Percentiles rank a stretch among this genome's conserved stretches.
Evolutionary conservation across 176 grass and related monocot genomes (phyloP).

Genomic region (Miscanthus lutarioriparius): DNA sequence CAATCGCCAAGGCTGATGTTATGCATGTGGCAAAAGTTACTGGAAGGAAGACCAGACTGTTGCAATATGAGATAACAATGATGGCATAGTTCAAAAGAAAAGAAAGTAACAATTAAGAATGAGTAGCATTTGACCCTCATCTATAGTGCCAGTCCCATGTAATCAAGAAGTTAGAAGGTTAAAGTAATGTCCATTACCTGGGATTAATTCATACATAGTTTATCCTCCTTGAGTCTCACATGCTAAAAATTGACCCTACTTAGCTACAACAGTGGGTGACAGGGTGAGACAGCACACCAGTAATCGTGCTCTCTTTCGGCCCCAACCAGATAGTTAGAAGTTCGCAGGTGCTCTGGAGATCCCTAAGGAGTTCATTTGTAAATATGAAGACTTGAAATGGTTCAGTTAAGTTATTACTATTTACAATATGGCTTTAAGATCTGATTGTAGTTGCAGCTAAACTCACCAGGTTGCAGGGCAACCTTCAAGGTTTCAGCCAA

Average conservation of each 20-base stretch:
- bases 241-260: slow-evolving; percentile 23
- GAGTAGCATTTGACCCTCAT: slow-evolving; percentile 14
- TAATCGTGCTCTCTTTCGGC: background rate
- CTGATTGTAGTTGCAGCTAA: background rate
- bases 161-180: slow-evolving; percentile 21
- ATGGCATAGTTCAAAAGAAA: background rate
- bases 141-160: slow-evolving; percentile 26
- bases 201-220: slow-evolving; percentile 31
- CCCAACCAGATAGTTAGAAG: background rate
- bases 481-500: background rate
- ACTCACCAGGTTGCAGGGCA: background rate
- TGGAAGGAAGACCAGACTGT: slow-evolving; percentile 60
- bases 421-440: background rate
- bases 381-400: slow-evolving; percentile 19
- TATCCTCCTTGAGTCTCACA: slow-evolving; percentile 31
- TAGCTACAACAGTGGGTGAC: background rate
- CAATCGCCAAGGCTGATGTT: slow-evolving; percentile 88
- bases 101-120: slow-evolving; percentile 41
- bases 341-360: slow-evolving; percentile 3
- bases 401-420: slow-evolving; percentile 15
- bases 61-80: slow-evolving; percentile 75
- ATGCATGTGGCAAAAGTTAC: slow-evolving; percentile 82
- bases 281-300: background rate
- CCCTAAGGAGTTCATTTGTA: slow-evolving; percentile 13
- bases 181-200: slow-evolving; percentile 17